Evolutionary conservation across 2,329 filamentous ascomycete genomes (phyloP), one percentile per base, ranked within the genome.

Genomic region (Stagonosporopsis rhizophila): DNA sequence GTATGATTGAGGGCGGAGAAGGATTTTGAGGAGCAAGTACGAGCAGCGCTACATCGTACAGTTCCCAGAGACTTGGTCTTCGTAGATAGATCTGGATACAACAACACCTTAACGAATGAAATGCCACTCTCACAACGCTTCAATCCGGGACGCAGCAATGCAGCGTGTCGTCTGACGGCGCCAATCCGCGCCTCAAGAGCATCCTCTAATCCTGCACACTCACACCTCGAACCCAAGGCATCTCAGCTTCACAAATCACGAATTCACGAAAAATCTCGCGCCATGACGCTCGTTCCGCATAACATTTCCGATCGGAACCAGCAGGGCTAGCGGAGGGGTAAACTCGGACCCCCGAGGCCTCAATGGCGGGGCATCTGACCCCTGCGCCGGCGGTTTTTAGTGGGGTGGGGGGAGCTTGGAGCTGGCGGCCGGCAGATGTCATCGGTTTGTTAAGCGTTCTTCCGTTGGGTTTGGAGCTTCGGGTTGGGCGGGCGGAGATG

Each of bases 1-100:
- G 92, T 95, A 95, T 75, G 89, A 96, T 77, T 91, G 68, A n/a
- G n/a, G n/a, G n/a, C n/a, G n/a, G n/a, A 30, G 23, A n/a, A 14
- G 14, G 32, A 12, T 14, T 14, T 15, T n/a, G n/a, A n/a, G n/a
- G n/a, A n/a, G n/a, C n/a, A n/a, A n/a, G n/a, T n/a, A n/a, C n/a
- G n/a, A n/a, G n/a, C n/a, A n/a, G n/a, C n/a, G n/a, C n/a, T n/a
- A n/a, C n/a, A n/a, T n/a, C n/a, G n/a, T n/a, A n/a, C n/a, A n/a
- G n/a, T n/a, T n/a, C n/a, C n/a, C n/a, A n/a, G n/a, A n/a, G n/a
- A n/a, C n/a, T n/a, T n/a, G n/a, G n/a, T n/a, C n/a, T n/a, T n/a
- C n/a, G n/a, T n/a, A n/a, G n/a, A n/a, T n/a, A n/a, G n/a, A n/a
- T n/a, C n/a, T n/a, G n/a, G n/a, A n/a, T n/a, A n/a, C n/a, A n/a